These are phyloP conservation scores for Mucor lusitanicus DNA, from an alignment of 371 early-diverging fungal genomes.

Conservation along the genomic window DNA sequence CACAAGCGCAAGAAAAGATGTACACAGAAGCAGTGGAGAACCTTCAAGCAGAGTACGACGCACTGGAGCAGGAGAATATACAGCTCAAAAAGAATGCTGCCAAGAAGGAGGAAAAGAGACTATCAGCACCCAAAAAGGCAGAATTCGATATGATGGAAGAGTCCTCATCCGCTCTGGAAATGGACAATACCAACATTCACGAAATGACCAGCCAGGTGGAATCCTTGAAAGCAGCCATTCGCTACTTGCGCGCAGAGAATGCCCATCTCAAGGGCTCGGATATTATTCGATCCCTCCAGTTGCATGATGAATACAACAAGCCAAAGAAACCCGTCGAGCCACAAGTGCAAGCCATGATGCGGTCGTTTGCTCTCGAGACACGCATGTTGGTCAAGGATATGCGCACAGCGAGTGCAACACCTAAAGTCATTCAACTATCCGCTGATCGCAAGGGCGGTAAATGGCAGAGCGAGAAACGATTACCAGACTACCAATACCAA, in stretches of 20 bases:
- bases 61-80: slow-evolving; percentile 65
- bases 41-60: slow-evolving; percentile 73
- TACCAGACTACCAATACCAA: slow-evolving; percentile 72
- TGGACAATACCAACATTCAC: slow-evolving; percentile 10
- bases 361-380: slow-evolving; percentile 34
- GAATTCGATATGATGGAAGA: slow-evolving; percentile 23
- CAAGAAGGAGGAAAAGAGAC: slow-evolving; percentile 44
- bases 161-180: slow-evolving; percentile 7
- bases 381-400: slow-evolving; percentile 49
- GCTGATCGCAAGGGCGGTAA: slow-evolving; percentile 24
- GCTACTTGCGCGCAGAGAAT: slow-evolving; percentile 82
- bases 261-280: slow-evolving; percentile 70
- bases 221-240: slow-evolving; percentile 71
- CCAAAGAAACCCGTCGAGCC: slow-evolving; percentile 10
- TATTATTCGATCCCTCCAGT: slow-evolving; percentile 42
- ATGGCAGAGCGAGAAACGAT: slow-evolving; percentile 63
- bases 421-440: slow-evolving; percentile 49
- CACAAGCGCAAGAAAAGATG: slow-evolving; percentile 64
- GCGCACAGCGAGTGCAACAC: slow-evolving; percentile 53
- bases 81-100: slow-evolving; percentile 57
- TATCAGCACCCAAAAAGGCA: slow-evolving; percentile 29
- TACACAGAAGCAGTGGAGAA: slow-evolving; percentile 77
- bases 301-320: slow-evolving; percentile 13
- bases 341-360: slow-evolving; percentile 51
- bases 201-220: slow-evolving; percentile 47